A percentile compares a stretch with the other conserved stretches of the same genome.
These are phyloP conservation scores for Solanum ossicruentum DNA, from an alignment of 257 asterid genomes.

Conservation along the genomic window DNA sequence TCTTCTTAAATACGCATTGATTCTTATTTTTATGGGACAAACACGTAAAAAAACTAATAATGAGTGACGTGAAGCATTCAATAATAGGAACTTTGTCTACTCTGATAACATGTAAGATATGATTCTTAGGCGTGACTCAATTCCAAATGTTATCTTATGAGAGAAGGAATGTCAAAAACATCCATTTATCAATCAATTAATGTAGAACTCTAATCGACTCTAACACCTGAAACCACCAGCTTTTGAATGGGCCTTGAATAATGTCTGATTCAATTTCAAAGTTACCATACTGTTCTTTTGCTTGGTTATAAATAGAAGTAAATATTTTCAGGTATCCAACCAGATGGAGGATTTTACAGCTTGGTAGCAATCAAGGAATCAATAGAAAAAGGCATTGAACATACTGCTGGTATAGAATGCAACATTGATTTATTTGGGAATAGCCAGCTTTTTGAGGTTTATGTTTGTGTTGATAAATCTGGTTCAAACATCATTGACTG, in stretches of 20 bases:
- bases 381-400: background rate
- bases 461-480: background rate
- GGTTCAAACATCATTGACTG: slow-evolving; percentile 1
- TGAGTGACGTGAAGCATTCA: background rate
- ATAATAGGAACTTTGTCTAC: background rate
- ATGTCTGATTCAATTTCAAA: background rate
- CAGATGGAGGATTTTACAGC: background rate
- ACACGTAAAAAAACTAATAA: background rate
- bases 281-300: too few species aligned
- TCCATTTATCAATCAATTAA: background rate
- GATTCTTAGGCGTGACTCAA: background rate
- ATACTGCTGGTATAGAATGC: background rate
- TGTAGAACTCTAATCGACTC: background rate
- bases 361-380: background rate
- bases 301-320: too few species aligned
- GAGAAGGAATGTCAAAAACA: background rate
- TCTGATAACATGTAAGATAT: background rate
- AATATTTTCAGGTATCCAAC: background rate
- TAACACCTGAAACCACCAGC: background rate
- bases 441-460: background rate
- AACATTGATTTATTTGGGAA: background rate
- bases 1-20: too few species aligned
- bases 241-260: background rate
- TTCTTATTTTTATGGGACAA: background rate
- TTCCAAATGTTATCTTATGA: background rate